Percentiles rank a stretch among this genome's conserved stretches.
phyloP scores from a whole-genome alignment of 495 filamentous ascomycete species.

The Staphylotrichum longicolle region DNA sequence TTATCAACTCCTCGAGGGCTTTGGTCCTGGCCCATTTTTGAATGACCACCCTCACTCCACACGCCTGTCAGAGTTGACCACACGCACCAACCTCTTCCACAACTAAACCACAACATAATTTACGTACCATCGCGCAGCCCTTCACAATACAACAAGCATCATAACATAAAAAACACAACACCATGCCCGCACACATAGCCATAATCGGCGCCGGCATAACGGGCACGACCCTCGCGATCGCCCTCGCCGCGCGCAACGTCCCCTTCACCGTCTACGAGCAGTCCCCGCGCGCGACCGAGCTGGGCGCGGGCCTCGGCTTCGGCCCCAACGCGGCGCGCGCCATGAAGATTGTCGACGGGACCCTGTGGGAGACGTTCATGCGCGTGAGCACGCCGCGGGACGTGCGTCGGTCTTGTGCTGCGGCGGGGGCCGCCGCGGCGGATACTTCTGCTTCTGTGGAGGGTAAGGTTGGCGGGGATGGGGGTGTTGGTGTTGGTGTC shows the following conservation, averaged over 20 bases:
- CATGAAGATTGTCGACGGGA: slow-evolving; percentile 41
- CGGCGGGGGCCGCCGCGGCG: not conserved
- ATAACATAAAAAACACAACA: not conserved
- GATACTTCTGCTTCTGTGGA: not conserved
- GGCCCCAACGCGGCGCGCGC: slow-evolving; percentile 58
- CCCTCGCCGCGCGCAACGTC: slow-evolving; percentile 42
- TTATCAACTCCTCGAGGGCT: too few relatives aligned
- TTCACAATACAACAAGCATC: not conserved
- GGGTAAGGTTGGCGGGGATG: not conserved
- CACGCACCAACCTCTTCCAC: too few relatives aligned
- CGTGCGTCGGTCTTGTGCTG: slow-evolving; percentile 7
- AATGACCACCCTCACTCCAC: too few relatives aligned
- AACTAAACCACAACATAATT: too few relatives aligned
- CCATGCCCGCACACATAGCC: slow-evolving; percentile 36
- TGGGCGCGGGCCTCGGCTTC: slow-evolving; percentile 63
- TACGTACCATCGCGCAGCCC: not conserved
- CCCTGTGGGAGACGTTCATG: slow-evolving; percentile 17
- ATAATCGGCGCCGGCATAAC: slow-evolving; percentile 58
- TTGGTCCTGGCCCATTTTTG: too few relatives aligned
- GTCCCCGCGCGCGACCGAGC: slow-evolving; percentile 47
- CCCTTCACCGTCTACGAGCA: slow-evolving; percentile 55
- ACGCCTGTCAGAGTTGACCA: too few relatives aligned
- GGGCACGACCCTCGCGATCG: slow-evolving; percentile 50
- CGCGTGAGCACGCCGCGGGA: slow-evolving; percentile 14
- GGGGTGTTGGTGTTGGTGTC: not conserved